phyloP scores from a whole-genome alignment of 352 stramenopile species.

The Phytophthora ramorum region DNA sequence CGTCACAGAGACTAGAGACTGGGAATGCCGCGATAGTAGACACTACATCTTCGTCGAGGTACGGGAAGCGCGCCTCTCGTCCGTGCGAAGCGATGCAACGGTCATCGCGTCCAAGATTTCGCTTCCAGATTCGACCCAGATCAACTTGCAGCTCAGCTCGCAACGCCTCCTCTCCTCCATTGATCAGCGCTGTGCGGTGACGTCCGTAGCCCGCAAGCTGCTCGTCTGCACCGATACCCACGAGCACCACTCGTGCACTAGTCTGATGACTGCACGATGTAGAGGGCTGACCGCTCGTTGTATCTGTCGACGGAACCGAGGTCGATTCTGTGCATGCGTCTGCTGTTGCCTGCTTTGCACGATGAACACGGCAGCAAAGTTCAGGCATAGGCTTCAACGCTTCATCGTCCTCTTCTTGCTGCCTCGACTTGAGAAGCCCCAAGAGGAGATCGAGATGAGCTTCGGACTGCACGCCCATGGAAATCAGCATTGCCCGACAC shows the following conservation, averaged over 20 bases:
- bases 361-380: slow-evolving; percentile 45
- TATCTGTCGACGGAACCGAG: not conserved
- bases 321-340: not conserved
- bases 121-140: slow-evolving; percentile 92
- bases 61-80: slow-evolving; percentile 95
- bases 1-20: slow-evolving; percentile 81
- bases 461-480: slow-evolving; percentile 37
- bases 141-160: slow-evolving; percentile 89
- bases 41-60: slow-evolving; percentile 94
- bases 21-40: slow-evolving; percentile 71
- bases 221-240: slow-evolving; percentile 96
- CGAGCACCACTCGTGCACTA: slow-evolving; percentile 79
- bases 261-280: slow-evolving; percentile 45
- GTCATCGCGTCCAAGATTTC: slow-evolving; percentile 97
- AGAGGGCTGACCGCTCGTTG: not conserved
- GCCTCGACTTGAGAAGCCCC: slow-evolving; percentile 21
- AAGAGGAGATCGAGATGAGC: slow-evolving; percentile 25
- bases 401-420: slow-evolving; percentile 1
- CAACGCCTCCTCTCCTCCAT: slow-evolving; percentile 63
- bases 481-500: slow-evolving; percentile 29
- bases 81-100: slow-evolving; percentile 92
- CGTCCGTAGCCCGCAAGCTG: slow-evolving; percentile 95
- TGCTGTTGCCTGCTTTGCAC: slow-evolving; percentile 14
- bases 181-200: slow-evolving; percentile 89
- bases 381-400: not conserved